Conservation (phyloP, 352 stramenopile species). For the Globisporangium okanoganense region DNA sequence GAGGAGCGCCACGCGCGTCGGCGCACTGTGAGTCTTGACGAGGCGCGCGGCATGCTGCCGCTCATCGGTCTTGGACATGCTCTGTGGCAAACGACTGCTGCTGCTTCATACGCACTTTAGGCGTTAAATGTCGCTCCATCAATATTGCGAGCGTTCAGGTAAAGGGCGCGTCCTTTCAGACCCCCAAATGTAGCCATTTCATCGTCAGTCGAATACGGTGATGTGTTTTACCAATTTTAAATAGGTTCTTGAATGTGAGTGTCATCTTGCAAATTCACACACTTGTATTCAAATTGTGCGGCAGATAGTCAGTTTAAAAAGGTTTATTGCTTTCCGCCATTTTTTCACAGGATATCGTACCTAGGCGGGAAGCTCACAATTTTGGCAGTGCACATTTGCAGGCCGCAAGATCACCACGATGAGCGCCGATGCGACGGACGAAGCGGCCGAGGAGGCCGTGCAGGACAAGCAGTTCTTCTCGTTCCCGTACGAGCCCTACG, state of each 20-base stretch:
- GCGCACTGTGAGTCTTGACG: background rate
- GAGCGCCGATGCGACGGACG: background rate
- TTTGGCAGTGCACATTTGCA: background rate
- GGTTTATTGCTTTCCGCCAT: background rate
- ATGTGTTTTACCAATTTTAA: too few species aligned
- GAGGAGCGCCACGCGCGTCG: slow-evolving; percentile 36
- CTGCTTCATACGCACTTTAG: background rate
- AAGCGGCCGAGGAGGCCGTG: background rate
- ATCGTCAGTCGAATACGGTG: too few species aligned
- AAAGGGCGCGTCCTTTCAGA: background rate
- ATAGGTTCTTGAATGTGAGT: too few species aligned
- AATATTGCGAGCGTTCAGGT: background rate
- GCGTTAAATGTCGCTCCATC: too few species aligned
- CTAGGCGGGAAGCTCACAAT: background rate
- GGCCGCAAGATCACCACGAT: background rate
- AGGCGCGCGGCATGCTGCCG: slow-evolving; percentile 6
- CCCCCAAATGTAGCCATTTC: background rate
- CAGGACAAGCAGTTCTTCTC: slow-evolving; percentile 69
- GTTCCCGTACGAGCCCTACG: slow-evolving; percentile 89
- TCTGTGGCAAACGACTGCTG: background rate
- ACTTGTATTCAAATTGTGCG: background rate
- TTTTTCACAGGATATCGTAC: background rate
- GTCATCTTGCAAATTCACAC: too few species aligned
- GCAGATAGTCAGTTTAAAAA: background rate
- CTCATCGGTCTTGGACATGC: slow-evolving; percentile 10